These are phyloP conservation scores for Platismatia glauca DNA, from an alignment of 495 filamentous ascomycete genomes.

Conservation along the genomic window DNA sequence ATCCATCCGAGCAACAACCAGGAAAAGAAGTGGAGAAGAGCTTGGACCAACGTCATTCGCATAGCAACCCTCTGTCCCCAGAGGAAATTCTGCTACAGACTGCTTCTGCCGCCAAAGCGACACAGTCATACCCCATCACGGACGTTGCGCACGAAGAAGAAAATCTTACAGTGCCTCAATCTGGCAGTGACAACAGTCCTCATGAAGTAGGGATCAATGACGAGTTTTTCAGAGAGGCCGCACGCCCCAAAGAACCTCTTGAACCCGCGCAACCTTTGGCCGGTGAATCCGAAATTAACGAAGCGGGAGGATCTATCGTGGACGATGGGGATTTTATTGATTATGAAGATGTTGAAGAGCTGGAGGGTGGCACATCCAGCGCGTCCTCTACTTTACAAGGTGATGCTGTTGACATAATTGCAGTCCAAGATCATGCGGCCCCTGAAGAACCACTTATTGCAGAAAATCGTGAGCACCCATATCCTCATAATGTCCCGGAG, in stretches of 20 bases:
- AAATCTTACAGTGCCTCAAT: neutral
- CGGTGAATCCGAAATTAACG: neutral
- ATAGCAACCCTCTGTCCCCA: neutral
- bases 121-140: neutral
- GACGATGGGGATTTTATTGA: conserved; percentile 21
- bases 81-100: neutral
- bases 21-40: neutral
- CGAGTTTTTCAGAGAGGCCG: neutral
- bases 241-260: conserved; percentile 2
- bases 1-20: neutral
- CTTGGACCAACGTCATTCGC: neutral
- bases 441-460: neutral
- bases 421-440: neutral
- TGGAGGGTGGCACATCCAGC: conserved; percentile 14
- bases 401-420: conserved; percentile 11
- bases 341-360: conserved; percentile 27
- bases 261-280: neutral
- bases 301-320: neutral
- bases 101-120: neutral
- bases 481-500: neutral
- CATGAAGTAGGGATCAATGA: neutral
- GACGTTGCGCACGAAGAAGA: neutral
- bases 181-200: neutral
- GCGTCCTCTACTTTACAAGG: conserved; percentile 20
- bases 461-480: conserved; percentile 20